phyloP scores from a whole-genome alignment of 2,329 filamentous ascomycete species.

The Tolypocladium inflatum region DNA sequence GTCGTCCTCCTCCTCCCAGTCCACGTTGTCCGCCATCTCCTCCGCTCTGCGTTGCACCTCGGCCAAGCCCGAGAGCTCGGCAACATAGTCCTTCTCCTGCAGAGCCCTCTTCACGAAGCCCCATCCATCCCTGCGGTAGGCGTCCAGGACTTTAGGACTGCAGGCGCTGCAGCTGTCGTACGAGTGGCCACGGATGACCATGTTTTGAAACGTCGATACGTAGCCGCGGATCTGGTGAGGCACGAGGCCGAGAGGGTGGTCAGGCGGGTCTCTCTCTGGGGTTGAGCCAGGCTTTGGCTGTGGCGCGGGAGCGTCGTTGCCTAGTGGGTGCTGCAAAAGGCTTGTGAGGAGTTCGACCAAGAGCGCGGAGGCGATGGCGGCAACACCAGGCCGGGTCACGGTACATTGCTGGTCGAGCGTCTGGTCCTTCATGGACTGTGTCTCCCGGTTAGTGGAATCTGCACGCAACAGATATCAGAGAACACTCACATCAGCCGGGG shows the following conservation, averaged over 20 bases:
- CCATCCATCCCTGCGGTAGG: conserved; percentile 63
- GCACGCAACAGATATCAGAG: not conserved
- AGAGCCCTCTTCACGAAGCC: conserved; percentile 67
- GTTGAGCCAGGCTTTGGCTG: conserved; percentile 25
- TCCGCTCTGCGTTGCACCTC: conserved; percentile 58
- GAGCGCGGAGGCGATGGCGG: conserved; percentile 82
- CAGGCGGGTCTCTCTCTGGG: conserved; percentile 45
- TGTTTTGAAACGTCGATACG: conserved; percentile 62
- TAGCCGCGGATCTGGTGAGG: conserved; percentile 78
- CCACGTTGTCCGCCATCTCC: conserved; percentile 40
- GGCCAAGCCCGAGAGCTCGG: conserved; percentile 63
- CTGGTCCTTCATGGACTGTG: conserved; percentile 80
- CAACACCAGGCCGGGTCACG: conserved; percentile 86
- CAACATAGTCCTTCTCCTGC: conserved; percentile 67
- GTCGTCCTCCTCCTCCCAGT: conserved; percentile 52
- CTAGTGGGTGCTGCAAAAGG: conserved; percentile 74
- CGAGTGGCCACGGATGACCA: conserved; percentile 62
- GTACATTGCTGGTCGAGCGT: conserved; percentile 98
- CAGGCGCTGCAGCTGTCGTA: conserved; percentile 80
- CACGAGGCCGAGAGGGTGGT: conserved; percentile 58
- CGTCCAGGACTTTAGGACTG: conserved; percentile 57
- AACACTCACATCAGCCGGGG: conserved; percentile 73
- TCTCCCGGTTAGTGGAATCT: not conserved
- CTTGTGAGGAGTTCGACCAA: conserved; percentile 86
- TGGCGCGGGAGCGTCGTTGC: conserved; percentile 52